phyloP scores from a whole-genome alignment of 495 filamentous ascomycete genomes.

The Monascus purpureus region DNA sequence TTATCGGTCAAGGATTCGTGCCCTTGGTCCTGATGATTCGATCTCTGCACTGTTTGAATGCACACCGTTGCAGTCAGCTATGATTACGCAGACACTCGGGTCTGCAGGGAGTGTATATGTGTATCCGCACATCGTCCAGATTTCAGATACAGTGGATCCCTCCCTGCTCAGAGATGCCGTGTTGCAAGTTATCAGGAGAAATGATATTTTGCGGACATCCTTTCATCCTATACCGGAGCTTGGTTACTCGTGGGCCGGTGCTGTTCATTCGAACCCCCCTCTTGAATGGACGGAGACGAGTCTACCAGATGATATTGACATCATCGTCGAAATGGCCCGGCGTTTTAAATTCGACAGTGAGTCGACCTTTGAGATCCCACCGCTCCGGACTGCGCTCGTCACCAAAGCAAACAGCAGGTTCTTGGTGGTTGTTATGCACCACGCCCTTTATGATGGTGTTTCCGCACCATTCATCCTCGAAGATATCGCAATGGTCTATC shows the following conservation, averaged over 20 bases:
- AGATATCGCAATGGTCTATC: slow-evolving; percentile 31
- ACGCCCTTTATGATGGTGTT: slow-evolving; percentile 79
- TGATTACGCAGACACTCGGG: slow-evolving; percentile 48
- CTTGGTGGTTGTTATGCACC: slow-evolving; percentile 43
- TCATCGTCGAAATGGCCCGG: slow-evolving; percentile 4
- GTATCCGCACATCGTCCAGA: slow-evolving; percentile 43
- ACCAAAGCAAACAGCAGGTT: slow-evolving; percentile 9
- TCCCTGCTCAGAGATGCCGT: slow-evolving; percentile 33
- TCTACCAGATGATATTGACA: slow-evolving; percentile 4
- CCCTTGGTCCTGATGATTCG: slow-evolving; percentile 34
- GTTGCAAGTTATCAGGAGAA: slow-evolving; percentile 20
- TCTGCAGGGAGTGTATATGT: slow-evolving; percentile 45
- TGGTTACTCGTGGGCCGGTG: slow-evolving; percentile 11
- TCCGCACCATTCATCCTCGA: slow-evolving; percentile 57
- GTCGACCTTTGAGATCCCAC: slow-evolving; percentile 7
- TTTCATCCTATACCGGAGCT: slow-evolving; percentile 28
- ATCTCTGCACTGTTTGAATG: slow-evolving; percentile 59
- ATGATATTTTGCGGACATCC: slow-evolving; percentile 47
- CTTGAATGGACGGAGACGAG: slow-evolving; percentile 10
- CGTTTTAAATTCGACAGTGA: slow-evolving; percentile 8
- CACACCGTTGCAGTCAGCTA: slow-evolving; percentile 62
- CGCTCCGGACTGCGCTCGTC: slow-evolving; percentile 9
- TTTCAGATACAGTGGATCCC: slow-evolving; percentile 27
- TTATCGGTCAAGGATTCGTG: slow-evolving; percentile 5
- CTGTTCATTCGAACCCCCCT: slow-evolving; percentile 9